A percentile compares a stretch with the other conserved stretches of the same genome.
These are phyloP conservation scores for Xylariales sp. DNA, from an alignment of 2,329 filamentous ascomycete species.

Conservation along the genomic window DNA sequence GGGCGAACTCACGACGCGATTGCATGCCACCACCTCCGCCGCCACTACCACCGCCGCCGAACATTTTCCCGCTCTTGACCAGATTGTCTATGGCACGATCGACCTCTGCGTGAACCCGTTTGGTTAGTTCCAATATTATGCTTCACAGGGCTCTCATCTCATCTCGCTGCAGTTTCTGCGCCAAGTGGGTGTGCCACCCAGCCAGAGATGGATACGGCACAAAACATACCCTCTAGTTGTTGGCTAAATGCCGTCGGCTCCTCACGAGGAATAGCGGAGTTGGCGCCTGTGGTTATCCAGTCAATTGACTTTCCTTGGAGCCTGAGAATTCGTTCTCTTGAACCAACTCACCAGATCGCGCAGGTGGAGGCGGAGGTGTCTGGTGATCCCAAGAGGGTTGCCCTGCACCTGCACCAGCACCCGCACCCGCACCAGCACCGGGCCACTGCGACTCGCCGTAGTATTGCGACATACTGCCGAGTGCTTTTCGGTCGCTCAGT, in stretches of 20 bases:
- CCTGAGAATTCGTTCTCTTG: not conserved
- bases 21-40: too few species aligned
- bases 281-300: constrained; percentile 53
- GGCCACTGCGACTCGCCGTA: constrained; percentile 31
- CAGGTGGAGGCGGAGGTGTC: constrained; percentile 56
- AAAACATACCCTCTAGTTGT: constrained; percentile 80
- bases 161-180: not conserved
- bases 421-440: constrained; percentile 33
- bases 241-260: constrained; percentile 75
- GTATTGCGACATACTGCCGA: constrained; percentile 29
- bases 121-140: constrained; percentile 20
- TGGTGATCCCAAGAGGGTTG: constrained; percentile 71
- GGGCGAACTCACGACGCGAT: constrained; percentile 76
- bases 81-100: constrained; percentile 94
- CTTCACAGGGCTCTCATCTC: not conserved
- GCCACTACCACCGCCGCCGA: too few species aligned
- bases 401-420: constrained; percentile 33
- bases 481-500: not conserved
- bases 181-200: not conserved
- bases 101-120: constrained; percentile 61
- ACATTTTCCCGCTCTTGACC: constrained; percentile 93
- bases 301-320: constrained; percentile 19
- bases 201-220: constrained; percentile 1
- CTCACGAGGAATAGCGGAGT: constrained; percentile 68
- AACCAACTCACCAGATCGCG: constrained; percentile 59